These are phyloP conservation scores for Pneumocystis oryctolagi DNA, from an alignment of 1,139 yeast species.

Conservation along the genomic window DNA sequence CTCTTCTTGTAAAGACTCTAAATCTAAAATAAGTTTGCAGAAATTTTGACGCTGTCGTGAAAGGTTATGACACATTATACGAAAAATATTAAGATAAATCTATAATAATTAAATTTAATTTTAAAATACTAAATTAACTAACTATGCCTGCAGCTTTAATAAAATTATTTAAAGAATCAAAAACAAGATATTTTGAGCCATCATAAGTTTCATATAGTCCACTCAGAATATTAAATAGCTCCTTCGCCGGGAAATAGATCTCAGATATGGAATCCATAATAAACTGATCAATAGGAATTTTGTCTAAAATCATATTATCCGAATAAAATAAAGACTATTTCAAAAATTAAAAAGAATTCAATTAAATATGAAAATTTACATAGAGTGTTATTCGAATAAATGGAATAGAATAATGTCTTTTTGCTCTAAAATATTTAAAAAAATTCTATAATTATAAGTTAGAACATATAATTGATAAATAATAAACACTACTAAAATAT, in stretches of 20 bases:
- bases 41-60: slow-evolving; percentile 70
- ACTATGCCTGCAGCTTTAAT: neutral
- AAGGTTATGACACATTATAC: slow-evolving; percentile 53
- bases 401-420: slow-evolving; percentile 3
- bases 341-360: slow-evolving; percentile 1
- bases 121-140: neutral
- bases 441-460: neutral
- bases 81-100: slow-evolving; percentile 29
- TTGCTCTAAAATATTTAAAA: slow-evolving; percentile 2
- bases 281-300: neutral
- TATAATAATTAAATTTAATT: slow-evolving; percentile 1
- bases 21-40: slow-evolving; percentile 39
- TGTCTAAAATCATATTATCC: slow-evolving; percentile 2
- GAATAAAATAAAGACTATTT: slow-evolving; percentile 2
- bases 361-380: slow-evolving; percentile 3
- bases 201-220: slow-evolving; percentile 3
- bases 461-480: neutral
- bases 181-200: slow-evolving; percentile 1
- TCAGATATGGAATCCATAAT: slow-evolving; percentile 5
- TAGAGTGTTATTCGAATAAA: slow-evolving; percentile 2
- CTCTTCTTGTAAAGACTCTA: slow-evolving; percentile 68
- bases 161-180: neutral
- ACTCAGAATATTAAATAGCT: slow-evolving; percentile 4
- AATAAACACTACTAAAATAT: neutral
- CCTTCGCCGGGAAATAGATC: slow-evolving; percentile 2